A percentile compares a stretch with the other conserved stretches of the same genome.
phyloP scores from a whole-genome alignment of 768 basidiomycete genomes.

The Tylopilus subfusipes region DNA sequence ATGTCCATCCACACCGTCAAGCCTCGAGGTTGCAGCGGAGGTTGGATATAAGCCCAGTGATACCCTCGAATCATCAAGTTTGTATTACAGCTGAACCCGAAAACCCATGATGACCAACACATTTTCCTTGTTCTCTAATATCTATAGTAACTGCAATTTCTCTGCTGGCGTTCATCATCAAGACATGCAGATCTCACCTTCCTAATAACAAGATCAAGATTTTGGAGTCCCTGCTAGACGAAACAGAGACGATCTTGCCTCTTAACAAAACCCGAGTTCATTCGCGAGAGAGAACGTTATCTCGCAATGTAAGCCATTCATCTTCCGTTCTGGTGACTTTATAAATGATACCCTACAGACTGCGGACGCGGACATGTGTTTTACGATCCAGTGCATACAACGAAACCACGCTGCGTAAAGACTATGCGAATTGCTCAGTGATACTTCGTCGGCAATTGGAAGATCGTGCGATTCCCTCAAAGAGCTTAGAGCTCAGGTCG shows the following conservation, averaged over 20 bases:
- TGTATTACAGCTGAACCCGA: too few species aligned
- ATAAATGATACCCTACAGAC: too few species aligned
- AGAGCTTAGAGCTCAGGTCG: neutral
- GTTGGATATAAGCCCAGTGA: too few species aligned
- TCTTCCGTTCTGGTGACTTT: too few species aligned
- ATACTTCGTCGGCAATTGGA: conserved; percentile 3
- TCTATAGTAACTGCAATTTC: neutral
- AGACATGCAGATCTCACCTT: conserved; percentile 1
- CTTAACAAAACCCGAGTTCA: neutral
- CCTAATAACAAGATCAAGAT: conserved; percentile 5
- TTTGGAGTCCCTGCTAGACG: neutral
- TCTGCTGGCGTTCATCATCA: neutral
- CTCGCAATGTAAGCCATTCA: neutral
- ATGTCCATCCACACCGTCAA: too few species aligned
- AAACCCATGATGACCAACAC: too few species aligned
- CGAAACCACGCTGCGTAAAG: neutral
- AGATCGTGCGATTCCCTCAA: neutral
- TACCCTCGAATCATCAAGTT: too few species aligned
- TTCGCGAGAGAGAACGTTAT: neutral
- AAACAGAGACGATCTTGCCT: conserved; percentile 1
- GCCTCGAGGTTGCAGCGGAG: too few species aligned
- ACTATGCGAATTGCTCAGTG: neutral
- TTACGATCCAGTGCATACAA: neutral
- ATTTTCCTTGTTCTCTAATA: conserved; percentile 4
- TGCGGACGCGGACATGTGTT: neutral